Base-by-base conservation (phyloP, 2,329 filamentous ascomycete species). In the Xylaria sp. region DNA sequence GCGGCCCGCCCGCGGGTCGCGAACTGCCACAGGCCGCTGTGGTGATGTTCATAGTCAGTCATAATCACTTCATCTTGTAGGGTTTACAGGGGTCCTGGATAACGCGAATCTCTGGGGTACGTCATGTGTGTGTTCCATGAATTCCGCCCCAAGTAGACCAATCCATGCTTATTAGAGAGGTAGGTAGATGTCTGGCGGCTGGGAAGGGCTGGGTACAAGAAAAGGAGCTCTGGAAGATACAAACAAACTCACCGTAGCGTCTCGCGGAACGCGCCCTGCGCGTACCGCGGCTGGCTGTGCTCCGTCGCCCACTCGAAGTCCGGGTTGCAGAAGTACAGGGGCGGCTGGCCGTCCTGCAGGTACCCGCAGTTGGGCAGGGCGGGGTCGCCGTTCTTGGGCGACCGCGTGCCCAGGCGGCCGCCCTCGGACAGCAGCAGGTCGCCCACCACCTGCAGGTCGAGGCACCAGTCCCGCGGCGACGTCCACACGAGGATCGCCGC, bases 271-370 rank as follows among this genome's bases (percentile, higher is more conserved):
- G 81, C 87, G 21, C 88, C 88, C 66, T 91, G 88, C 2, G 87
- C 88, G 4, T 91, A 75, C 18, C 88, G 82, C 0, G 87, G 85
- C 4, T 86, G 77, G 47, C 82, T 79, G 66, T 89, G 87, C 18
- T 81, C 79, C 1, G 86, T 84, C 2, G 86, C 85, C 87, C 86
- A 91, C 68, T 83, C 79, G 29, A 90, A 72, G 67, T 91, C 88
- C 0, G 86, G 85, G 65, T 91, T 90, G 18, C 81, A 86, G 71
- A 88, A 90, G 71, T 84, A 90, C 1, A 91, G 69, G 11, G 74
- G 73, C 0, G 88, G 87, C 66, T 90, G 88, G 2, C 75, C 78
- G 63, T 89, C 86, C 61, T 86, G 83, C 52, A 65, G 64, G 46
- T 66, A 73, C 6, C 71, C 71, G 44, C 60, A 37, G 55, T 72